Evolutionary conservation across 2,329 filamentous ascomycete species (phyloP).

Genomic region (Ambrosiella xylebori): DNA sequence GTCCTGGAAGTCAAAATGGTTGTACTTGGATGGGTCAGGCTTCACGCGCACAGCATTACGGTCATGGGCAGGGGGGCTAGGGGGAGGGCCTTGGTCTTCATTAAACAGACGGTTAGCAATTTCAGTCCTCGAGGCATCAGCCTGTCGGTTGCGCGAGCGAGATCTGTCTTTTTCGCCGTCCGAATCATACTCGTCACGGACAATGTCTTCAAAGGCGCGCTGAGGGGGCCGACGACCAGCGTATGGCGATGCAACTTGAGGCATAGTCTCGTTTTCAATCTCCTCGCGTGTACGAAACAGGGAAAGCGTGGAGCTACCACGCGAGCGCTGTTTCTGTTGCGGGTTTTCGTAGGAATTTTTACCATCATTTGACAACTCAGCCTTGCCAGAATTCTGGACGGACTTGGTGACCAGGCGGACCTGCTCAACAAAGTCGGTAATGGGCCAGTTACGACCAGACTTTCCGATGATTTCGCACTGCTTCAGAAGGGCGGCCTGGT

Average conservation of each 20-base stretch:
- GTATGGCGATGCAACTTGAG: slow-evolving; percentile 41
- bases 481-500: slow-evolving; percentile 83
- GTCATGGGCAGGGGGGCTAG: slow-evolving; percentile 31
- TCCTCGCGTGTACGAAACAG: slow-evolving; percentile 57
- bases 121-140: slow-evolving; percentile 36
- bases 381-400: slow-evolving; percentile 30
- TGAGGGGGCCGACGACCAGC: slow-evolving; percentile 42
- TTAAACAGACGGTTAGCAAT: slow-evolving; percentile 40
- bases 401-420: slow-evolving; percentile 53
- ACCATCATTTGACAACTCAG: slow-evolving; percentile 1
- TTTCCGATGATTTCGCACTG: slow-evolving; percentile 86
- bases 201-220: slow-evolving; percentile 59
- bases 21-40: slow-evolving; percentile 11
- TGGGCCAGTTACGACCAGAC: slow-evolving; percentile 85
- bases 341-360: slow-evolving; percentile 1
- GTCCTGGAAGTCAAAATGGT: slow-evolving; percentile 47
- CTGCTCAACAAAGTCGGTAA: slow-evolving; percentile 74
- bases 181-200: slow-evolving; percentile 31
- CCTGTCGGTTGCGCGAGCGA: slow-evolving; percentile 28
- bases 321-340: slow-evolving; percentile 16
- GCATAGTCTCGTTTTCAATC: slow-evolving; percentile 31
- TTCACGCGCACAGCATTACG: slow-evolving; percentile 1
- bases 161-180: slow-evolving; percentile 29
- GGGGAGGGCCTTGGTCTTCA: slow-evolving; percentile 42
- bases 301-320: slow-evolving; percentile 44